Evolutionary conservation across 176 grass and related monocot species (phyloP).

Genomic region (Poa annua): DNA sequence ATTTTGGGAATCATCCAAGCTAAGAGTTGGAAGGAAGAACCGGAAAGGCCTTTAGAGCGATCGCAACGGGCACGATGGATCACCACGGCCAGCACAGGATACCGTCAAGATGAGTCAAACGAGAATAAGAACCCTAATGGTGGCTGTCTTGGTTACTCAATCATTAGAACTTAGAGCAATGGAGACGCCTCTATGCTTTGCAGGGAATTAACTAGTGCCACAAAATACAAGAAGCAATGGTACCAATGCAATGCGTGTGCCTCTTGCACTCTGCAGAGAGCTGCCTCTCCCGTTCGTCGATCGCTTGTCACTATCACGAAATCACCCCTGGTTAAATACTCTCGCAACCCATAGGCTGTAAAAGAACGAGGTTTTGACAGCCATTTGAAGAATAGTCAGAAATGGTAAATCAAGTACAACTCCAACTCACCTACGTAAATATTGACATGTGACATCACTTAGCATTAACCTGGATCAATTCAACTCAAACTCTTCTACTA

Average conservation of each 20-base stretch:
- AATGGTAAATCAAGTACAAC: conserved; percentile 28
- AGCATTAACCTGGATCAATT: conserved; percentile 33
- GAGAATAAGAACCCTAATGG: conserved; percentile 61
- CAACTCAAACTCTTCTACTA: conserved; percentile 18
- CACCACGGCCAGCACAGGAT: conserved; percentile 42
- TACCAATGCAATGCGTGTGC: background rate
- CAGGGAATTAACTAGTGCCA: background rate
- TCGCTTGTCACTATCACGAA: conserved; percentile 7
- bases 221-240: conserved; percentile 23
- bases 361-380: background rate
- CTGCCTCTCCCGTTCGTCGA: background rate
- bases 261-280: conserved; percentile 23
- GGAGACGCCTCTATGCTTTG: conserved; percentile 48
- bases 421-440: conserved; percentile 5
- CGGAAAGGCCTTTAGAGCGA: conserved; percentile 38
- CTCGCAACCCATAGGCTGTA: background rate
- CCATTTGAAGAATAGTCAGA: conserved; percentile 7
- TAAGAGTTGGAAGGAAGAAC: background rate
- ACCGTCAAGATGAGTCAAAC: conserved; percentile 56
- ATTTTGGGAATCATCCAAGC: conserved; percentile 47
- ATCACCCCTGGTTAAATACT: background rate
- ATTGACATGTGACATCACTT: conserved; percentile 35
- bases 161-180: conserved; percentile 52
- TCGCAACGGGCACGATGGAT: conserved; percentile 43
- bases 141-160: conserved; percentile 43